Base-by-base conservation (phyloP, 2,329 filamentous ascomycete species). In the Didymella pinodella region DNA sequence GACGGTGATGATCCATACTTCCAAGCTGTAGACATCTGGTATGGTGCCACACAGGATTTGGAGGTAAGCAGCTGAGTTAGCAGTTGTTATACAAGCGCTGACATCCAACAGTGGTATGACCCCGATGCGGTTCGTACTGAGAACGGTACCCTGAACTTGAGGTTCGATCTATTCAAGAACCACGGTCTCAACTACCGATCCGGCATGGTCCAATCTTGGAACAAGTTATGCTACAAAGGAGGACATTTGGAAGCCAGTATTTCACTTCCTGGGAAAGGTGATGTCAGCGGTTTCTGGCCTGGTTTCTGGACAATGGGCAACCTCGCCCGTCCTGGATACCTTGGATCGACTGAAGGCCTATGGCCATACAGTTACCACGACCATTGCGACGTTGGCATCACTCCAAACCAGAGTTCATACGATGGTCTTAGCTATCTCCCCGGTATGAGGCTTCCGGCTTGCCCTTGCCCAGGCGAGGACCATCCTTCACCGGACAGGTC, bases 281-380 rank as follows among this genome's bases (percentile, higher is more conserved):
- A 90, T 63, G 83, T 86, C 14, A 82, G 86, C 54, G 89, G 89
- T 57, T 89, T 91, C 76, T 91, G 89, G 89, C 89, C 89, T 41
- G 89, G 89, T 75, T 89, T 90, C 75, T 91, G 89, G 89, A 82
- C 88, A 0, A 90, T 91, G 87, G 89, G 89, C 4, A 91, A 91
- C 68, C 81, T 91, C 22, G 89, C 86, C 36, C 83, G 89, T 63
- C 86, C 89, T 26, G 89, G 89, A 12, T 90, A 90, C 74, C 82
- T 86, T 31, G 85, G 87, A 10, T 90, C 88, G 1, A 91, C 88
- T 0, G 88, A 91, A 62, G 89, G 89, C 4, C 81, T 90, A 74
- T 91, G 89, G 89, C 89, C 89, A 0, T 91, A 91, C 78, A 90
- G 86, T 65, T 91, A 91, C 70, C 82, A 86, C 64, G 83, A 90